Evolutionary conservation across 164 flowering plant genomes (phyloP).

Genomic region (Stephania cephalantha): DNA sequence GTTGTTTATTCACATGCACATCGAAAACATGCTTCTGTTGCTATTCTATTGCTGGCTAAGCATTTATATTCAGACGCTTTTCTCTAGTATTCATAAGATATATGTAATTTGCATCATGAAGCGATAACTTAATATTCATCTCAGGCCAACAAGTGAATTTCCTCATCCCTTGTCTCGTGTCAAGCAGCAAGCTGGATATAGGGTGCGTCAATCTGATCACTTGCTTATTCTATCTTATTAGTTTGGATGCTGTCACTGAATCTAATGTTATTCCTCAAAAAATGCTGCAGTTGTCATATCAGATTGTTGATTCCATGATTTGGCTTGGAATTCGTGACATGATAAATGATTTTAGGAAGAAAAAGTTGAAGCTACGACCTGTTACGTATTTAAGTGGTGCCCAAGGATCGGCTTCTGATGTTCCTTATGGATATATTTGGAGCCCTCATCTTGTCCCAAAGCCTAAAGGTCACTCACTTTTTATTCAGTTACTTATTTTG

Average conservation of each 20-base stretch:
- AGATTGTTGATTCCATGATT: constrained; percentile 93
- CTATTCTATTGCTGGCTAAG: neutral
- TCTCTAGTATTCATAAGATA: neutral
- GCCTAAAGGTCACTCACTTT: constrained; percentile 74
- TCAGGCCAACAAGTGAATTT: constrained; percentile 96
- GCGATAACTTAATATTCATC: constrained; percentile 9
- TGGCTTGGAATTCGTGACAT: constrained; percentile 99
- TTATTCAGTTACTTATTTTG: neutral
- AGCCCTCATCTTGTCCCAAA: constrained; percentile 99
- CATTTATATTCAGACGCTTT: neutral
- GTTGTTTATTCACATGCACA: neutral
- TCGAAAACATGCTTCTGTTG: neutral
- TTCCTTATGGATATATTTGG: constrained; percentile 97
- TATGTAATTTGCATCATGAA: neutral
- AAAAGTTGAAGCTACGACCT: constrained; percentile 85
- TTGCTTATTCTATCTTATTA: neutral
- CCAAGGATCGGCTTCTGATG: constrained; percentile 72
- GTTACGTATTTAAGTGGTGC: constrained; percentile 98
- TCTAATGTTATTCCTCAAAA: neutral
- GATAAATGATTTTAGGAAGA: constrained; percentile 94
- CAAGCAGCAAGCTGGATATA: constrained; percentile 85
- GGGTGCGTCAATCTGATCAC: constrained; percentile 43
- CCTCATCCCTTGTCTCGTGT: constrained; percentile 99
- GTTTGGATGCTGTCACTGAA: neutral
- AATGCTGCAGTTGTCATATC: constrained; percentile 80